Percentiles rank a stretch among this genome's conserved stretches.
Conservation (phyloP, 2,329 filamentous ascomycete species). For the Ceratocystis cacaofunesta region DNA sequence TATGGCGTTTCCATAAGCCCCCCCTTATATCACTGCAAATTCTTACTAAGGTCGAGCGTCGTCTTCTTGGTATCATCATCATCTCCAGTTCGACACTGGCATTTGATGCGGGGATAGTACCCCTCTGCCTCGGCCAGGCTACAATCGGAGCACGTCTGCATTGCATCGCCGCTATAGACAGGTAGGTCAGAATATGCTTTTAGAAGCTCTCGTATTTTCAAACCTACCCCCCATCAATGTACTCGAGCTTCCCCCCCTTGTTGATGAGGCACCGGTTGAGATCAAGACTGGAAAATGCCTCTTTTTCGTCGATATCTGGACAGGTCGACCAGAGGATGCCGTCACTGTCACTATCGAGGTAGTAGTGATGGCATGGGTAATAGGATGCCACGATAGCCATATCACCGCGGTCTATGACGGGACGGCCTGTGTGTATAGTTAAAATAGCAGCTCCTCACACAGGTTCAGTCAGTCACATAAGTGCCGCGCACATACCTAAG, state of each 20-base stretch:
- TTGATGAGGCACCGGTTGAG: conserved; percentile 10
- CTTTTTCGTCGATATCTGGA: conserved; percentile 5
- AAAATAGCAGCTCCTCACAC: neutral
- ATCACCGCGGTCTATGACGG: neutral
- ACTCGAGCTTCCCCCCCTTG: conserved; percentile 3
- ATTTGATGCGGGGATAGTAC: neutral
- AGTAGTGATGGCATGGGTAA: conserved; percentile 2
- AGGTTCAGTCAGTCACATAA: neutral
- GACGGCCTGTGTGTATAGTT: neutral
- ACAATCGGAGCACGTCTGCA: conserved; percentile 2
- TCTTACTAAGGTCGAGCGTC: conserved; percentile 2
- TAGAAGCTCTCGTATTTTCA: neutral
- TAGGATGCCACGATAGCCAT: neutral
- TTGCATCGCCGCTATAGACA: neutral
- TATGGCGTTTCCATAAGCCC: neutral
- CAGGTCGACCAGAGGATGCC: neutral
- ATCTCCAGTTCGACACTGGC: neutral
- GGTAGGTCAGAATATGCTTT: neutral
- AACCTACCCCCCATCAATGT: conserved; percentile 4
- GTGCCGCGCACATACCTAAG: neutral
- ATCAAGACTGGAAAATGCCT: neutral
- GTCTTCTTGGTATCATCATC: neutral
- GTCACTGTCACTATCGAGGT: neutral
- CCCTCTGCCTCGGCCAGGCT: neutral
- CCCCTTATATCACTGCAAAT: neutral